Evolutionary conservation across 306 rosid species (phyloP), one percentile per base, ranked within the genome.

Genomic region (Fagus sylvatica): DNA sequence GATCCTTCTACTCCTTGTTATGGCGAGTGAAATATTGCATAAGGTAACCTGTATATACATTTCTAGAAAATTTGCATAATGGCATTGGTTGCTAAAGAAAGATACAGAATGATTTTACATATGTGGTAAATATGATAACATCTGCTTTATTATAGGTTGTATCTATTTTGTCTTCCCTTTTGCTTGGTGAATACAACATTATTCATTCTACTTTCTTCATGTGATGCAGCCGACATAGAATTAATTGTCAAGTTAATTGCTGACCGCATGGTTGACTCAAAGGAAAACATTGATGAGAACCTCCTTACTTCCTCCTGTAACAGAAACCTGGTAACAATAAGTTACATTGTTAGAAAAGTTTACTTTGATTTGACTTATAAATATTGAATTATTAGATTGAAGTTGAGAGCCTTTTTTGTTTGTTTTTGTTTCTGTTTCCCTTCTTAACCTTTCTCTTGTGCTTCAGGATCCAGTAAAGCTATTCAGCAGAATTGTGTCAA

Each of bases 221-320:
- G 75, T 68, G 74, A 73, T 80, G 78, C 88, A 84, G 88, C 73
- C 61, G 80, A 82, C 49, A 83, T 86, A 59, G 88, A 90, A 57
- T 78, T 84, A 51, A 77, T 91, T 82, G 89, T 76, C 80, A 89
- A 88, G 86, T 75, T 79, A 73, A 87, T 93, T 51, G 92, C 70
- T 75, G 92, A 89, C 59, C 86, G 81, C 17, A 64, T 91, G 89
- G 59, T 87, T 69, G 91, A 88, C 65, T 69, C 88, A 54, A 91
- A 91, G 86, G 97, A 93, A 86, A 91, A 93, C 74, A 82, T 93
- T 74, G 90, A 90, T 75, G 91, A 85, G 41, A 88, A 85, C 79
- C 73, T 90, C 70, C 71, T 84, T 79, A 87, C 86, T 77, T 88
- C 92, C 81, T 87, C 82, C 57, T 74, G 33, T 30, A 82, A 78